A percentile compares a stretch with the other conserved stretches of the same genome.
Conservation (phyloP, 2,329 filamentous ascomycete species). For the Emydomyces testavorans region DNA sequence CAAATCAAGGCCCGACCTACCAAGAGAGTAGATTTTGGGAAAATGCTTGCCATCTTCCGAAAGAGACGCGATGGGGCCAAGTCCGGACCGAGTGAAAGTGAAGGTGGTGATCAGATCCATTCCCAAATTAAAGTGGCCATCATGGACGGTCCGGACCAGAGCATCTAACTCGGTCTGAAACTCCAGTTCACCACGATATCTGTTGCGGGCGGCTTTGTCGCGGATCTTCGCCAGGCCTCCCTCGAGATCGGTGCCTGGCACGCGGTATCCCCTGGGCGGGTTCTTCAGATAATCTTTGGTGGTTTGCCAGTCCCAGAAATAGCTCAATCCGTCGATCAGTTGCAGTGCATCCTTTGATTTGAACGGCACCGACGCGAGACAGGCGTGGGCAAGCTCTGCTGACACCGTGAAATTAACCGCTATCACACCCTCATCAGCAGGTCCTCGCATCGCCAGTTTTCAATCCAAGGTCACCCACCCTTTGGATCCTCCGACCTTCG, state of each 20-base stretch:
- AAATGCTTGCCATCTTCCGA: slow-evolving; percentile 48
- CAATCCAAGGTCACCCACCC: background rate
- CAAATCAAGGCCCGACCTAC: slow-evolving; percentile 10
- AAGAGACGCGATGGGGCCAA: slow-evolving; percentile 48
- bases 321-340: slow-evolving; percentile 18
- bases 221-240: slow-evolving; percentile 38
- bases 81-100: slow-evolving; percentile 42
- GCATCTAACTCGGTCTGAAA: slow-evolving; percentile 46
- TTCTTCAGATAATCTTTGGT: slow-evolving; percentile 23
- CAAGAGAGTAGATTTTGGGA: slow-evolving; percentile 43
- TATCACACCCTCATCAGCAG: background rate
- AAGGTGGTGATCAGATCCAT: slow-evolving; percentile 29
- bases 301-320: slow-evolving; percentile 19
- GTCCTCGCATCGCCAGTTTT: background rate
- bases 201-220: slow-evolving; percentile 32
- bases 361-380: slow-evolving; percentile 19
- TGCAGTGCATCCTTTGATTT: slow-evolving; percentile 16
- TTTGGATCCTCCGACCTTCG: background rate
- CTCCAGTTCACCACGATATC: slow-evolving; percentile 44
- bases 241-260: slow-evolving; percentile 40
- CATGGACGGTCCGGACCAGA: slow-evolving; percentile 46
- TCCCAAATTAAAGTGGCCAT: slow-evolving; percentile 44
- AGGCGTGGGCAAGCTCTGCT: slow-evolving; percentile 18
- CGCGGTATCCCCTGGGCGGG: slow-evolving; percentile 42
- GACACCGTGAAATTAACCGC: slow-evolving; percentile 9